These are phyloP conservation scores for Marchantia polymorpha DNA, from an alignment of 225 moss, liverwort and hornwort genomes.

Conservation along the genomic window DNA sequence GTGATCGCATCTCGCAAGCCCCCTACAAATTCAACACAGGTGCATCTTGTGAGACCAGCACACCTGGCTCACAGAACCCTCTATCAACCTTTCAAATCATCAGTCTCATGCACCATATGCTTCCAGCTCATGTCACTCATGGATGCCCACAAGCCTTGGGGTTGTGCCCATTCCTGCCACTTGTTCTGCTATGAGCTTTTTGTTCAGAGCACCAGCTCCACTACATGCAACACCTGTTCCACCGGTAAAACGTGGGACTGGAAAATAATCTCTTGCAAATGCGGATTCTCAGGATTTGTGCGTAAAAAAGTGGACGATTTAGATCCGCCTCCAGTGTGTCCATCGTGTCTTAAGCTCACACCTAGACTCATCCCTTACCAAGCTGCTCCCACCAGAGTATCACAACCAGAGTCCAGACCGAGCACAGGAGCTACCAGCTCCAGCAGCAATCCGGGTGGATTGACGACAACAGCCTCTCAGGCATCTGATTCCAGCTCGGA, in stretches of 20 bases:
- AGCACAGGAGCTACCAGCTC: neutral
- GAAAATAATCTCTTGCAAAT: neutral
- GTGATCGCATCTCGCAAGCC: neutral
- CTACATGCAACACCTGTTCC: neutral
- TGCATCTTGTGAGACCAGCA: constrained; percentile 30
- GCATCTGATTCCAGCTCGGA: neutral
- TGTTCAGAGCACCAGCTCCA: neutral
- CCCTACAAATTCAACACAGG: neutral
- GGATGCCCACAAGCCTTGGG: constrained; percentile 37
- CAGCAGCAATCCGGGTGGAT: neutral
- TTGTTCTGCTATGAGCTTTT: constrained; percentile 27
- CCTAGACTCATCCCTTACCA: neutral
- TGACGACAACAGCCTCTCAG: neutral
- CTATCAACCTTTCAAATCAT: constrained; percentile 17
- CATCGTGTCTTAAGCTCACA: neutral
- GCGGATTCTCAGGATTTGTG: constrained; percentile 2
- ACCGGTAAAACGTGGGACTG: neutral
- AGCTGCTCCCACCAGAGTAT: neutral
- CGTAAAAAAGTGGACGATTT: neutral
- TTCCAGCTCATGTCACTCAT: constrained; percentile 23
- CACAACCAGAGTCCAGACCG: neutral
- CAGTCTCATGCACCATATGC: constrained; percentile 27
- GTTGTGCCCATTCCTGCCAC: constrained; percentile 32
- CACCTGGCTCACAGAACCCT: constrained; percentile 30
- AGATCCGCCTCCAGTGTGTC: neutral